phyloP scores from a whole-genome alignment of 306 rosid genomes.

The Begonia masoniana region DNA sequence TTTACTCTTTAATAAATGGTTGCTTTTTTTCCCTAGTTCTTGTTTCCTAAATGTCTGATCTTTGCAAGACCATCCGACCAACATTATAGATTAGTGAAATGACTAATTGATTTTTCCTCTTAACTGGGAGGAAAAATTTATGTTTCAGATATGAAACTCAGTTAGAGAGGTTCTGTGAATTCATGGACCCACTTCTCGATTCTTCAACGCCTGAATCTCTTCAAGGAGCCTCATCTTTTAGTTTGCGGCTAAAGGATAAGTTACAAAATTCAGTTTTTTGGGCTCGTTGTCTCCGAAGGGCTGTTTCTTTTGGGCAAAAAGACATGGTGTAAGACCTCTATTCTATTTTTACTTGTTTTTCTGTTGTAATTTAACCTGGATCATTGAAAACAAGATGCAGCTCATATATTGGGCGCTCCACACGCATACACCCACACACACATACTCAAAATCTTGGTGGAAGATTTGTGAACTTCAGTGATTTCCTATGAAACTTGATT shows the following conservation, averaged over 20 bases:
- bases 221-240: conserved; percentile 37
- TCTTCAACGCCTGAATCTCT: conserved; percentile 72
- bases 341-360: not conserved
- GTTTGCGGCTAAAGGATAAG: conserved; percentile 49
- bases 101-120: not conserved
- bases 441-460: not conserved
- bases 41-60: no score
- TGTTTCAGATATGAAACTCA: conserved; percentile 58
- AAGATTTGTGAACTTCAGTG: conserved; percentile 11
- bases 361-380: no score
- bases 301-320: conserved; percentile 65
- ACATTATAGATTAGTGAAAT: no score
- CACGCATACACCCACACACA: no score
- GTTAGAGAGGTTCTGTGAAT: conserved; percentile 67
- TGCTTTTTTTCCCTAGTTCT: no score
- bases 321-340: conserved; percentile 62
- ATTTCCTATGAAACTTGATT: conserved; percentile 7
- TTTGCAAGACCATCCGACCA: no score
- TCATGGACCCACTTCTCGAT: conserved; percentile 79
- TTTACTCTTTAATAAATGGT: no score
- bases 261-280: conserved; percentile 72
- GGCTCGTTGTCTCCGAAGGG: conserved; percentile 50
- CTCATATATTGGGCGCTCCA: no score
- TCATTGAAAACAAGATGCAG: no score
- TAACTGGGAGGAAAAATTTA: not conserved